Conservation (phyloP, 257 asterid species). For the Leonotis leonurus region DNA sequence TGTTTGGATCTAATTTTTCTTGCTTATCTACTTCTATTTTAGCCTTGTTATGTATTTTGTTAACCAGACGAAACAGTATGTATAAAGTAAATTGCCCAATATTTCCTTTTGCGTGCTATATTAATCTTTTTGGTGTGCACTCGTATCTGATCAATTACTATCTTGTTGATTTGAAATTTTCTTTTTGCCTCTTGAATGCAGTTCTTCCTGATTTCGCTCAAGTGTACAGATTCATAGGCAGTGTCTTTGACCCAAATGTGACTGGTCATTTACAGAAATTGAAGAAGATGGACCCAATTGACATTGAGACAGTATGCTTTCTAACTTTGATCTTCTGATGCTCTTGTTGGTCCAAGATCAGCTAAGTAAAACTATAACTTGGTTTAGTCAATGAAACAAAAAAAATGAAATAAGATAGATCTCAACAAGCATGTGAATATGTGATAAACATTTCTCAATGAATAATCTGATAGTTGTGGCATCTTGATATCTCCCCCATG, state of each 20-base stretch:
- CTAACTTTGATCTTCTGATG: slow-evolving; percentile 16
- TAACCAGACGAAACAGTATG: too few species aligned
- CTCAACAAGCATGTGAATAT: neutral
- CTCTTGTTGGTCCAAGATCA: neutral
- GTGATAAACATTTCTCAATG: too few species aligned
- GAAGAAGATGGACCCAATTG: slow-evolving; percentile 88
- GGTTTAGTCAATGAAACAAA: neutral
- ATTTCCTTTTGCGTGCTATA: neutral
- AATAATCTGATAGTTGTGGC: neutral
- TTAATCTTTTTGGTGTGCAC: neutral
- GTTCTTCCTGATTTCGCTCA: slow-evolving; percentile 91
- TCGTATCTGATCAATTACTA: neutral
- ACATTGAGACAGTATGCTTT: slow-evolving; percentile 80
- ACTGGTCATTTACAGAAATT: slow-evolving; percentile 71
- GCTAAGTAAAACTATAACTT: neutral
- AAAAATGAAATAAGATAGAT: neutral
- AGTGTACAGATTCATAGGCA: slow-evolving; percentile 89
- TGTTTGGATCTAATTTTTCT: neutral
- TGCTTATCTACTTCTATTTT: neutral
- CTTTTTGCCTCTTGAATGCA: slow-evolving; percentile 35
- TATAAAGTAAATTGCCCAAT: neutral
- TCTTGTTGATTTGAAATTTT: slow-evolving; percentile 1
- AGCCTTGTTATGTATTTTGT: neutral
- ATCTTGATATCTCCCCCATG: neutral
- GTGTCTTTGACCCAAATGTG: slow-evolving; percentile 76